A percentile compares a stretch with the other conserved stretches of the same genome.
Evolutionary conservation across 106 monocot species (phyloP).

Genomic region (Platanthera zijinensis): DNA sequence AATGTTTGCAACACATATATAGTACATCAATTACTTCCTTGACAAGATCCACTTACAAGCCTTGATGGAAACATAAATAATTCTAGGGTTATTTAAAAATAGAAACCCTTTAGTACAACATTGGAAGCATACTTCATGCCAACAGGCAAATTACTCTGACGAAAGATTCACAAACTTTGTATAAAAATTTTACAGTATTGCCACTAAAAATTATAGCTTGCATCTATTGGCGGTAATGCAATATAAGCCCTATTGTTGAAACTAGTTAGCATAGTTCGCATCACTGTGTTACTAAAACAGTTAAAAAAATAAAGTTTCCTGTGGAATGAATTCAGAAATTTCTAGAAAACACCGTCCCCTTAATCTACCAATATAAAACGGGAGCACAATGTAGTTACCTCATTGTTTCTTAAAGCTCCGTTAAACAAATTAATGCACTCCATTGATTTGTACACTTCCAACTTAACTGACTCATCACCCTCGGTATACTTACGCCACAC

Average conservation of each 20-base stretch:
- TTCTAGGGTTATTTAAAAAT: no score
- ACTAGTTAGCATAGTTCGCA: background rate
- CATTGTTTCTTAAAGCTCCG: conserved; percentile 70
- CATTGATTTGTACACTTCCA: conserved; percentile 47
- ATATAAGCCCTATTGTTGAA: background rate
- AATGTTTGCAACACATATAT: no score
- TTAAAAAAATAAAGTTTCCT: background rate
- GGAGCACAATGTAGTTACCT: conserved; percentile 32
- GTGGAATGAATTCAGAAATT: background rate
- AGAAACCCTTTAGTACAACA: no score
- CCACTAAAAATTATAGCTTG: background rate
- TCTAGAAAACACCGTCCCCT: background rate
- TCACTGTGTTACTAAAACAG: background rate
- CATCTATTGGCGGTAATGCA: background rate
- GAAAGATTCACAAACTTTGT: background rate
- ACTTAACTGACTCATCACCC: conserved; percentile 25
- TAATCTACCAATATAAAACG: background rate
- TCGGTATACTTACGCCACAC: conserved; percentile 62
- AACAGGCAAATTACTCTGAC: background rate
- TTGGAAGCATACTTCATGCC: background rate
- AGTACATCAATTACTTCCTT: no score
- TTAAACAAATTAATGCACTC: conserved; percentile 56
- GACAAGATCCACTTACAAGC: no score
- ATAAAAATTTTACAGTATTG: background rate
- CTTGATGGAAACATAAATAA: no score